Conservation (phyloP, 805 yeast genomes). For the Candida mattraensis region DNA sequence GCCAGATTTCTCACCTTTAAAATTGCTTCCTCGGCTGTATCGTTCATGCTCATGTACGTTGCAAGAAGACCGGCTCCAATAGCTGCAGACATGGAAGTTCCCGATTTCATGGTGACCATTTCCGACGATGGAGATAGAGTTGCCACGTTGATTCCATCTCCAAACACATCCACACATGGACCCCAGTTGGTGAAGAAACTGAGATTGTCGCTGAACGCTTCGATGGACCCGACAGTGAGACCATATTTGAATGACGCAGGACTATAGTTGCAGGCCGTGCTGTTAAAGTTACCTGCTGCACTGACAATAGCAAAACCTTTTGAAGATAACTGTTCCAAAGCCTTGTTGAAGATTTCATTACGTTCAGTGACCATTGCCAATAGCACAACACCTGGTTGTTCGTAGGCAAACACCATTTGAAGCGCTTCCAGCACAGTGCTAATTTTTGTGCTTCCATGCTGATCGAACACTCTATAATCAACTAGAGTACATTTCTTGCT, state of each 20-base stretch:
- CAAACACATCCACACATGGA: constrained; percentile 50
- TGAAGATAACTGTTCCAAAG: constrained; percentile 39
- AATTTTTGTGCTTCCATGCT: constrained; percentile 36
- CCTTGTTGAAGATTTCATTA: constrained; percentile 43
- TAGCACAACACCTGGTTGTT: constrained; percentile 38
- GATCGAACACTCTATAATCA: constrained; percentile 44
- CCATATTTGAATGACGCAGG: constrained; percentile 46
- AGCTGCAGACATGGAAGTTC: constrained; percentile 52
- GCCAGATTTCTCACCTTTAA: constrained; percentile 23
- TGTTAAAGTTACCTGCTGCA: constrained; percentile 51
- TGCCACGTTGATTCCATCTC: constrained; percentile 48
- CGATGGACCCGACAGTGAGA: constrained; percentile 43
- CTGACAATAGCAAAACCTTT: constrained; percentile 47
- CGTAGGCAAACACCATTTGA: constrained; percentile 20
- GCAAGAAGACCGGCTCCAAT: constrained; percentile 46
- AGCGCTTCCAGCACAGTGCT: constrained; percentile 37
- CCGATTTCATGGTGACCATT: constrained; percentile 37
- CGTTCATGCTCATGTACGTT: constrained; percentile 43
- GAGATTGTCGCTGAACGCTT: constrained; percentile 33
- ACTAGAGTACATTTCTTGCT: constrained; percentile 45
- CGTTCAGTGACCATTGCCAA: constrained; percentile 39
- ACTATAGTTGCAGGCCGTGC: constrained; percentile 44
- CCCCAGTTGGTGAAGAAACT: constrained; percentile 49
- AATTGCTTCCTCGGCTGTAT: constrained; percentile 36
- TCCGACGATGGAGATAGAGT: constrained; percentile 39